Evolutionary conservation across 257 asterid species (phyloP).

Genomic region (Leonotis leonurus): DNA sequence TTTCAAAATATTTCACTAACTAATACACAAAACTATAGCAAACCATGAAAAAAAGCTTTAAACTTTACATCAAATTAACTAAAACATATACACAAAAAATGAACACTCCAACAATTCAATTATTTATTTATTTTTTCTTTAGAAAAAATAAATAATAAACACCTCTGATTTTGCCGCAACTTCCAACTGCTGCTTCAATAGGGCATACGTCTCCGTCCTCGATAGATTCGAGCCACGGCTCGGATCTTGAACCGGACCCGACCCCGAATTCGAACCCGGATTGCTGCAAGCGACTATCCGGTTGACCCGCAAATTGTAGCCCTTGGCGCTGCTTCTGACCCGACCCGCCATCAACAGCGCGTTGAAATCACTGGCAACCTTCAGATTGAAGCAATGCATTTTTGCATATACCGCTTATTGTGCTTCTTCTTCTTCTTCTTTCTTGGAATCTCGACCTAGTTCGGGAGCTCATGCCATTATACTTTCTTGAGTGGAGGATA

Average conservation of each 20-base stretch:
- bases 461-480: background rate
- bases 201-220: constrained; percentile 57
- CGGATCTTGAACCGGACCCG: constrained; percentile 26
- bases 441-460: background rate
- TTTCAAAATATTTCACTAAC: background rate
- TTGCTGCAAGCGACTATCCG: constrained; percentile 43
- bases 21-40: background rate
- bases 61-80: background rate
- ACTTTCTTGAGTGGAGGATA: background rate
- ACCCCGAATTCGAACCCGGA: constrained; percentile 32
- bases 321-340: constrained; percentile 15
- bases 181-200: constrained; percentile 76
- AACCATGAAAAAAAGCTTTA: background rate
- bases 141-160: background rate
- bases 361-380: constrained; percentile 22
- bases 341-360: constrained; percentile 30
- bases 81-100: background rate
- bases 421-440: background rate
- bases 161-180: constrained; percentile 88
- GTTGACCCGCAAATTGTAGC: constrained; percentile 11
- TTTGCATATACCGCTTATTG: background rate
- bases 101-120: background rate
- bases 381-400: constrained; percentile 57
- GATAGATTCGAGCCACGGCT: constrained; percentile 40
- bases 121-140: background rate